Evolutionary conservation across 208 protist species (phyloP).

Genomic region (Leishmania aethiopica): DNA sequence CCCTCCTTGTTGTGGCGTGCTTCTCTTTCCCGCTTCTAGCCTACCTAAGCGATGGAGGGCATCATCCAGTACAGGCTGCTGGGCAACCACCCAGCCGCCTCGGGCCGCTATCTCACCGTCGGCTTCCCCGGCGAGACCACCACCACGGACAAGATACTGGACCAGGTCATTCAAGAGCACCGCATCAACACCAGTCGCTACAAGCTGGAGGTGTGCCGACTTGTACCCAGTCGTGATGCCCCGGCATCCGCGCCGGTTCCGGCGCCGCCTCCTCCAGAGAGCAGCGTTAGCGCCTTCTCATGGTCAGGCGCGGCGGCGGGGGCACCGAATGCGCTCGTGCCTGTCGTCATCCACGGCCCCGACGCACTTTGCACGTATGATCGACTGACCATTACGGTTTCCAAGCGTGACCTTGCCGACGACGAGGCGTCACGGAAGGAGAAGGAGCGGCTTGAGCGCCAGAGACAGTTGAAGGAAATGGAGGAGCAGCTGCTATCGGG

Average conservation of each 20-base stretch:
- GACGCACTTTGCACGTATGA: conserved; percentile 69
- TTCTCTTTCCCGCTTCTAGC: not conserved
- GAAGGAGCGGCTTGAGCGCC: conserved; percentile 35
- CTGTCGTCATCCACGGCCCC: conserved; percentile 15
- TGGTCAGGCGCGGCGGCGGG: not conserved
- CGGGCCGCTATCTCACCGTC: conserved; percentile 65
- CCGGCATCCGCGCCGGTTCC: not conserved
- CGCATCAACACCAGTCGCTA: conserved; percentile 79
- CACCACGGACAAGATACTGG: conserved; percentile 40
- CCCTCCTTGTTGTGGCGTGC: not conserved
- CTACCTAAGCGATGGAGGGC: conserved; percentile 42
- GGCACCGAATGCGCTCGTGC: conserved; percentile 1
- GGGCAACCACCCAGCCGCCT: conserved; percentile 78
- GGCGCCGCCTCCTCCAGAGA: not conserved
- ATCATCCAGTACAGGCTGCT: conserved; percentile 80
- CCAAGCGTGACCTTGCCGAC: conserved; percentile 62
- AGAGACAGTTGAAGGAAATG: conserved; percentile 42
- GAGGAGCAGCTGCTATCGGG: conserved; percentile 43
- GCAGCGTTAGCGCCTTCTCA: not conserved
- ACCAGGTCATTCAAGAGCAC: conserved; percentile 63
- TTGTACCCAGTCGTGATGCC: conserved; percentile 18
- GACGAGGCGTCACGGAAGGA: conserved; percentile 35
- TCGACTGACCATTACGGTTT: conserved; percentile 65
- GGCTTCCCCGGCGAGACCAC: conserved; percentile 67
- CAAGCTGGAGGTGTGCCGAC: conserved; percentile 56